These are phyloP conservation scores for Lomentospora prolificans DNA, from an alignment of 2,329 filamentous ascomycete species.

Conservation along the genomic window DNA sequence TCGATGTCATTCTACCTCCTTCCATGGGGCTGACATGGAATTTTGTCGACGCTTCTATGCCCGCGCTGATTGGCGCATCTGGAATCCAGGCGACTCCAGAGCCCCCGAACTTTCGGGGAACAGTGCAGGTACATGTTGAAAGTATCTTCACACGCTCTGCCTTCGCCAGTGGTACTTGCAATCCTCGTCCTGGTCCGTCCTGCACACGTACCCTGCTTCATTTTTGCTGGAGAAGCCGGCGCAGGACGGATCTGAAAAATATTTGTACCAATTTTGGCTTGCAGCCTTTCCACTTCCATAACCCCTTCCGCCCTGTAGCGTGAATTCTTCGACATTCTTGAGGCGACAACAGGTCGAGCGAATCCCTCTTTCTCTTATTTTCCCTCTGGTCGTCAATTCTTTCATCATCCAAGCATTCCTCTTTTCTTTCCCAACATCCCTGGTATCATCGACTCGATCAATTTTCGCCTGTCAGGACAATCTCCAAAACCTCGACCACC, in stretches of 20 bases:
- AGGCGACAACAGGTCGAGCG: background rate
- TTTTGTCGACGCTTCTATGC: background rate
- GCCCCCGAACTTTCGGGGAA: background rate
- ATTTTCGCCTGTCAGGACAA: too few species aligned
- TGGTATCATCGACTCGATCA: background rate
- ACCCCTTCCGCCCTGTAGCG: background rate
- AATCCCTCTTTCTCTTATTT: background rate
- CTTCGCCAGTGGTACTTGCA: background rate
- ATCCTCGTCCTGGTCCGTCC: background rate
- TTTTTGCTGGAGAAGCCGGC: background rate
- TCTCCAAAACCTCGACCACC: too few species aligned
- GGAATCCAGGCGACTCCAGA: conserved; percentile 2
- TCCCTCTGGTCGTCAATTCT: too few species aligned
- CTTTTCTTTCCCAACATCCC: background rate
- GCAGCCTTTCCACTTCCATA: background rate
- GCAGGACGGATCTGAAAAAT: background rate
- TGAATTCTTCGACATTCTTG: background rate
- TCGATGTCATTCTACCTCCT: conserved; percentile 7
- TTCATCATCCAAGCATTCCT: too few species aligned
- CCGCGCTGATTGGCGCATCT: conserved; percentile 1
- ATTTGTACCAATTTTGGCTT: background rate
- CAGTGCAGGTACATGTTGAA: background rate
- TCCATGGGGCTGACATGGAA: conserved; percentile 9
- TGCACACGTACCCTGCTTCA: background rate
- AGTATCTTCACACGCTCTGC: background rate